These are phyloP conservation scores for Cladophialophora yegresii DNA, from an alignment of 2,329 filamentous ascomycete genomes.

Conservation along the genomic window DNA sequence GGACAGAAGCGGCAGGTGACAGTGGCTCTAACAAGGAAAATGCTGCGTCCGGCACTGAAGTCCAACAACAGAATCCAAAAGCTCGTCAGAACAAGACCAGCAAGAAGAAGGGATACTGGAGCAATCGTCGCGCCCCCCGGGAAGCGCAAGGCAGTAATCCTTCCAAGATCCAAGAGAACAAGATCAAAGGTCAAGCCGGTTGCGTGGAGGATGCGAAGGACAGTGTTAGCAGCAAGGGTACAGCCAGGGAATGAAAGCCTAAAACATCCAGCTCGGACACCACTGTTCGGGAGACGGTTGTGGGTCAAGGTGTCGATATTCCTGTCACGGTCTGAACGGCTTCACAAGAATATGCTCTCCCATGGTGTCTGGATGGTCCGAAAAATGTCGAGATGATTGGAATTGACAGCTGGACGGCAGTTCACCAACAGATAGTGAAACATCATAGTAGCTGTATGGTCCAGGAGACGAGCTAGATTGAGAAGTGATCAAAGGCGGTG, in stretches of 20 bases:
- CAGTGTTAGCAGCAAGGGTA: neutral
- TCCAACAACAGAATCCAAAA: neutral
- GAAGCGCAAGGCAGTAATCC: neutral
- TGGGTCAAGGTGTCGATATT: neutral
- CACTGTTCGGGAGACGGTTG: neutral
- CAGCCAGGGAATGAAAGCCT: neutral
- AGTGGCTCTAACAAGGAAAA: slow-evolving; percentile 1
- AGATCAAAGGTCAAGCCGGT: neutral
- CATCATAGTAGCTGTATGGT: slow-evolving; percentile 7
- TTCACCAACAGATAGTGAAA: neutral
- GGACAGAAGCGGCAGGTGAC: neutral
- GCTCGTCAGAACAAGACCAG: neutral
- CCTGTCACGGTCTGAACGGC: slow-evolving; percentile 3
- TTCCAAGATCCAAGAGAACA: neutral
- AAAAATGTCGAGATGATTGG: neutral
- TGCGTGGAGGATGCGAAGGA: neutral
- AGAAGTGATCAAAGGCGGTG: neutral
- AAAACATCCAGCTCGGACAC: slow-evolving; percentile 1
- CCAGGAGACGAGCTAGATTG: neutral
- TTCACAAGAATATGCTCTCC: neutral
- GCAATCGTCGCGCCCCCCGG: slow-evolving; percentile 1
- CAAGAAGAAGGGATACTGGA: slow-evolving; percentile 13
- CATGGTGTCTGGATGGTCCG: neutral
- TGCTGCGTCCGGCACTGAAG: neutral
- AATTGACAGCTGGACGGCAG: neutral